Evolutionary conservation across 2,329 filamentous ascomycete genomes (phyloP).

Genomic region (Aspergillus ibericus): DNA sequence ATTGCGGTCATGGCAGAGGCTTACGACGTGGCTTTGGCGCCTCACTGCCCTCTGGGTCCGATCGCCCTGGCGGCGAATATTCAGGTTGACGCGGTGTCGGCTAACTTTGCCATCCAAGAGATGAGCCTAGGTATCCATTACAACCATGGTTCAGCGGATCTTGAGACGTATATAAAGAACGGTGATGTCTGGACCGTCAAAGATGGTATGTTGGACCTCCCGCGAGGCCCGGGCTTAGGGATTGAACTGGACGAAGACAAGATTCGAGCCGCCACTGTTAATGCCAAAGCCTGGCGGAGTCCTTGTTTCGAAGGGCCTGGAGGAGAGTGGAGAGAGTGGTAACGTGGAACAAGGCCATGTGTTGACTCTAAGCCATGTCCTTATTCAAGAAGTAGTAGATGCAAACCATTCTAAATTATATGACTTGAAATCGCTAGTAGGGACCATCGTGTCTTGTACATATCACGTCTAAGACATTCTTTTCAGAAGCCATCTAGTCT

Average conservation of each 20-base stretch:
- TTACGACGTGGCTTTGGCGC: constrained; percentile 71
- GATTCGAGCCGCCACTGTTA: neutral
- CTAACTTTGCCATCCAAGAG: constrained; percentile 74
- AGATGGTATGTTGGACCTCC: constrained; percentile 1
- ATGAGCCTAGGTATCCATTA: constrained; percentile 82
- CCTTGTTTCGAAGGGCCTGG: constrained; percentile 14
- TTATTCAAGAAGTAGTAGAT: too few species aligned
- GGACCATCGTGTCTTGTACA: too few species aligned
- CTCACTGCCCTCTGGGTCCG: constrained; percentile 72
- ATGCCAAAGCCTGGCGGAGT: constrained; percentile 8
- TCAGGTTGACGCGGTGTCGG: constrained; percentile 62
- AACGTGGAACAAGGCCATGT: neutral
- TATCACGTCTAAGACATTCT: too few species aligned
- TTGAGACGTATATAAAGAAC: constrained; percentile 9
- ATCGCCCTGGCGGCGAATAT: constrained; percentile 71
- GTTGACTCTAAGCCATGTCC: too few species aligned
- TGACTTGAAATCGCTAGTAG: too few species aligned
- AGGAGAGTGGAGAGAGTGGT: constrained; percentile 16
- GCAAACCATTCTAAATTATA: too few species aligned
- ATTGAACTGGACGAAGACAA: constrained; percentile 21
- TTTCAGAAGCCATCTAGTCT: too few species aligned
- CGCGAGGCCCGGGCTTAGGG: constrained; percentile 52
- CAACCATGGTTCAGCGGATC: constrained; percentile 33
- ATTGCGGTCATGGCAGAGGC: constrained; percentile 71
- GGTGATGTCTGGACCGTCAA: neutral